These are phyloP conservation scores for Phytophthora citricola DNA, from an alignment of 352 stramenopile genomes.

Conservation along the genomic window DNA sequence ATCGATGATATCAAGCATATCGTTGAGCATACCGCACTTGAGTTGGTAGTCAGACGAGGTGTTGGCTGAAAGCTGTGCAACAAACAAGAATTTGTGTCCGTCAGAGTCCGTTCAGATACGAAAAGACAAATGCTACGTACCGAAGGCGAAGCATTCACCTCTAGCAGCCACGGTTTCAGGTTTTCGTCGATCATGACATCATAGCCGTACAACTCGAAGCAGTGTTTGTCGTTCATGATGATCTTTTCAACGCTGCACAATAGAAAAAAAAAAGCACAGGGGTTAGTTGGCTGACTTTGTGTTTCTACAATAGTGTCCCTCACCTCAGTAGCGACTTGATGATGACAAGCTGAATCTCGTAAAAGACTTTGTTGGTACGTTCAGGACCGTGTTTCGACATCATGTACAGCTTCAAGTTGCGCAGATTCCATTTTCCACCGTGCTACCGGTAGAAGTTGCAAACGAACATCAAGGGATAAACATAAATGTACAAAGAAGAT, in stretches of 20 bases:
- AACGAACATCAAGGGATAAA: not conserved
- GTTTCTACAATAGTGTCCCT: not conserved
- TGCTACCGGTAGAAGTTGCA: constrained; percentile 41
- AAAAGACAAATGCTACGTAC: constrained; percentile 31
- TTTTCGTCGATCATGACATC: constrained; percentile 94
- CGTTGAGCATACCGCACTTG: constrained; percentile 94
- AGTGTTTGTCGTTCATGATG: constrained; percentile 97
- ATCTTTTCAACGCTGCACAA: constrained; percentile 86
- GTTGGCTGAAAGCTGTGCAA: constrained; percentile 86
- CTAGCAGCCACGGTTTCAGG: constrained; percentile 92
- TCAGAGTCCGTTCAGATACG: no score
- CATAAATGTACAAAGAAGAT: not conserved
- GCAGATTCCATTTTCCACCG: constrained; percentile 93
- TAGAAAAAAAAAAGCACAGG: not conserved
- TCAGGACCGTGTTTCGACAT: constrained; percentile 88
- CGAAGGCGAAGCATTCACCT: constrained; percentile 95
- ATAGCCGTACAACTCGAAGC: constrained; percentile 96
- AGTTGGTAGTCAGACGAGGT: constrained; percentile 93
- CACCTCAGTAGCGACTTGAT: constrained; percentile 85
- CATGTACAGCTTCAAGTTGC: constrained; percentile 92
- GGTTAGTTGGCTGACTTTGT: not conserved
- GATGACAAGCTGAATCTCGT: constrained; percentile 91
- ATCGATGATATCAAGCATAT: constrained; percentile 95
- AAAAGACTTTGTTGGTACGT: constrained; percentile 88
- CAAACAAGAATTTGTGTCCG: not conserved